Evolutionary conservation across 202 grass and related monocot genomes (phyloP).

Genomic region (Panicum virgatum): DNA sequence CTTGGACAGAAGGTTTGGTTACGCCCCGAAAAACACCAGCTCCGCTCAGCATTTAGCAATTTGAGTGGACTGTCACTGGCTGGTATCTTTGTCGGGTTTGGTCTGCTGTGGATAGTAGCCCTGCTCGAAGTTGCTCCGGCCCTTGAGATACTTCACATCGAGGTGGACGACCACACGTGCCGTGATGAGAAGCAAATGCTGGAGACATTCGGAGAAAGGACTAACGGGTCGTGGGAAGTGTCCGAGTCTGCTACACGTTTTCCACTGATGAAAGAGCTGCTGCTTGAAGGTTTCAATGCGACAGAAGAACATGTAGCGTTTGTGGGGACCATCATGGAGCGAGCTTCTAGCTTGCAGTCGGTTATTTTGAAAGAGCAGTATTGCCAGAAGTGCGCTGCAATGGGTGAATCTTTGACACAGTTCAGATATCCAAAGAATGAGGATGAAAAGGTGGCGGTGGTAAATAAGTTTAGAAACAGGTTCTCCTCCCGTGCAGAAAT

Average conservation of each 20-base stretch:
- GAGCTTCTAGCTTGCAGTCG: background rate
- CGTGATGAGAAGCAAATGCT: background rate
- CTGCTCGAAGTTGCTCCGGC: background rate
- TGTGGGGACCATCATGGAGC: background rate
- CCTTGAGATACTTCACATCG: background rate
- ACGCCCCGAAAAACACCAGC: background rate
- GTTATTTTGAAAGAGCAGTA: background rate
- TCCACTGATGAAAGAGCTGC: background rate
- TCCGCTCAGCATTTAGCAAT: background rate
- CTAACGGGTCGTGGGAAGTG: background rate
- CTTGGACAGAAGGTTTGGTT: background rate
- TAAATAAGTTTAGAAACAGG: background rate
- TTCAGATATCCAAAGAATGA: background rate
- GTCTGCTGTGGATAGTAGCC: background rate
- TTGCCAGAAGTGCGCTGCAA: background rate
- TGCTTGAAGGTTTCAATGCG: background rate
- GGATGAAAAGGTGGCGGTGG: background rate
- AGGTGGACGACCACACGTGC: conserved; percentile 10
- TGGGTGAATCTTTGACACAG: background rate
- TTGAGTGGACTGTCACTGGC: background rate
- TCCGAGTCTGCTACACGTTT: background rate
- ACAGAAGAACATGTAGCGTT: background rate
- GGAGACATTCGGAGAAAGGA: background rate
- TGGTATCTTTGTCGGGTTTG: conserved; percentile 11
- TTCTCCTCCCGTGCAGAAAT: background rate